A percentile compares a stretch with the other conserved stretches of the same genome.
Conservation (phyloP, 371 early-diverging fungal genomes). For the Rhizopus arrhizus region DNA sequence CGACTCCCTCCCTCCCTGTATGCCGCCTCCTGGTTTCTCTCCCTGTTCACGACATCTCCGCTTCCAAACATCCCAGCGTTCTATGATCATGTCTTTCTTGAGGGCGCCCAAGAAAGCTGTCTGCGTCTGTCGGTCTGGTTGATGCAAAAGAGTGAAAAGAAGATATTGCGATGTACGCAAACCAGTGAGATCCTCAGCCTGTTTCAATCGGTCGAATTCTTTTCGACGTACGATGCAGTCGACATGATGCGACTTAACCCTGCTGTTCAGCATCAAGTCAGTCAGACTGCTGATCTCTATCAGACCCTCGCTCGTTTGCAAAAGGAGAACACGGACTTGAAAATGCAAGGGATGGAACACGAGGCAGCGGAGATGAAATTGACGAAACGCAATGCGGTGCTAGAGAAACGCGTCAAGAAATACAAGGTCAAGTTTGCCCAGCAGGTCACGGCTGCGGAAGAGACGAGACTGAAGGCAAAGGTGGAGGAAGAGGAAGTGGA, state of each 20-base stretch:
- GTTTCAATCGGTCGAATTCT: constrained; percentile 58
- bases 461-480: too few relatives aligned
- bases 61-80: constrained; percentile 61
- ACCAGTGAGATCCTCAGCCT: constrained; percentile 75
- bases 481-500: neutral
- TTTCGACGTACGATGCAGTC: constrained; percentile 30
- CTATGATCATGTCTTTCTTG: constrained; percentile 87
- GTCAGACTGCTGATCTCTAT: constrained; percentile 44
- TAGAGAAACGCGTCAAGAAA: constrained; percentile 43
- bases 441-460: neutral
- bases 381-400: constrained; percentile 31
- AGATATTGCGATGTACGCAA: constrained; percentile 65
- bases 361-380: constrained; percentile 40
- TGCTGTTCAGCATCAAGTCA: constrained; percentile 50
- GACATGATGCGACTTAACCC: constrained; percentile 10
- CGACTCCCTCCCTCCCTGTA: constrained; percentile 84
- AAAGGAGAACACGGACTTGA: constrained; percentile 53
- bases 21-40: constrained; percentile 90
- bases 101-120: constrained; percentile 78
- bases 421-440: constrained; percentile 41
- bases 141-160: constrained; percentile 73
- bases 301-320: constrained; percentile 56
- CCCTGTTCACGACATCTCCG: constrained; percentile 86
- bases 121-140: constrained; percentile 81
- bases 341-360: constrained; percentile 56